Conservation (phyloP, 2,329 filamentous ascomycete species). For the Fusarium sacchari region DNA sequence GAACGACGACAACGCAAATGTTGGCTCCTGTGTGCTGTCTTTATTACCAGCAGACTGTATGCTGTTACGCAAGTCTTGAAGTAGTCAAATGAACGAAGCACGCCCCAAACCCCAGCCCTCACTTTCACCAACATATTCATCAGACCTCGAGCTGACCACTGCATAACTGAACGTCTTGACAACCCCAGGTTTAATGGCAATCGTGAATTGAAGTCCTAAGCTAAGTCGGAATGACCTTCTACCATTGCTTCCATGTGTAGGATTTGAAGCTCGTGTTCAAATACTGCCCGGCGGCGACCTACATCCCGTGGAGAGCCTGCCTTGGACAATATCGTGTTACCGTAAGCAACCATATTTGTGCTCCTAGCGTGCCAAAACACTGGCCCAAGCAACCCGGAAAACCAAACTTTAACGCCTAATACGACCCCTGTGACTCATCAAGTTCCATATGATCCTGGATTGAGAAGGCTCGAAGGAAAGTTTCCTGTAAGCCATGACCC, state of each 20-base stretch:
- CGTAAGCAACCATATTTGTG: slow-evolving; percentile 9
- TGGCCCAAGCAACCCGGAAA: slow-evolving; percentile 36
- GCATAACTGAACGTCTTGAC: neutral
- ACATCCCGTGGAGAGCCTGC: slow-evolving; percentile 6
- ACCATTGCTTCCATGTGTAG: neutral
- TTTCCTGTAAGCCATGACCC: neutral
- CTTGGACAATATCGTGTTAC: neutral
- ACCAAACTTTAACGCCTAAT: slow-evolving; percentile 40
- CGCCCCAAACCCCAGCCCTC: neutral
- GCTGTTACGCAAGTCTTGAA: neutral
- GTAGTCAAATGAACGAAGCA: slow-evolving; percentile 13
- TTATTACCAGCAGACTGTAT: neutral
- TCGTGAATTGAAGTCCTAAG: slow-evolving; percentile 6
- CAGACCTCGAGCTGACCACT: neutral
- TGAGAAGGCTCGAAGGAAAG: neutral
- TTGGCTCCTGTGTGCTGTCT: neutral
- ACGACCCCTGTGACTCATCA: slow-evolving; percentile 24
- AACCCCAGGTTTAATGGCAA: neutral
- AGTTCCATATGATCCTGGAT: slow-evolving; percentile 9
- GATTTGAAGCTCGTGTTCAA: slow-evolving; percentile 14
- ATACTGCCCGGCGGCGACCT: slow-evolving; percentile 9
- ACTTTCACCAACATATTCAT: neutral
- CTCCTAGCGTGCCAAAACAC: slow-evolving; percentile 27
- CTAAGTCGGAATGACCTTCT: slow-evolving; percentile 1
- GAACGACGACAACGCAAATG: slow-evolving; percentile 10